phyloP scores from a whole-genome alignment of 169 alveolate genomes.

The Cyclospora cayetanensis region DNA sequence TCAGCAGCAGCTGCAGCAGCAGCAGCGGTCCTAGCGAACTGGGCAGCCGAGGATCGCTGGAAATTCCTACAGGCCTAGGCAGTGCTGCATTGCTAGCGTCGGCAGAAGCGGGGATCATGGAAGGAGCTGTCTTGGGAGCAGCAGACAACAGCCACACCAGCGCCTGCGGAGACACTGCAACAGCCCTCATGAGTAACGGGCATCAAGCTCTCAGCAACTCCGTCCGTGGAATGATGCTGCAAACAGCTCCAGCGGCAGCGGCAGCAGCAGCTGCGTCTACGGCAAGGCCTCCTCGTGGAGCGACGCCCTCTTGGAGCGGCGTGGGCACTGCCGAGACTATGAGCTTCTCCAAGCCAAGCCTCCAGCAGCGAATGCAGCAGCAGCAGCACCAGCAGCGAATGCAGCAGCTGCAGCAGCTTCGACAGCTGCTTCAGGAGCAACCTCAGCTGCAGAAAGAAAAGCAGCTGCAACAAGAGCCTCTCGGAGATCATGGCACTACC shows the following conservation, averaged over 20 bases:
- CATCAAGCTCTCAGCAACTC: neutral
- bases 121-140: conserved; percentile 14
- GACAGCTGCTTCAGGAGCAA: neutral
- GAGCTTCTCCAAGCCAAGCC: neutral
- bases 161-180: neutral
- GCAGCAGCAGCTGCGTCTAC: neutral
- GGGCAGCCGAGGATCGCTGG: conserved; percentile 16
- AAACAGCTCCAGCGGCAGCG: neutral
- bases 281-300: neutral
- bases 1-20: conserved; percentile 39
- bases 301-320: neutral
- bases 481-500: too few species aligned
- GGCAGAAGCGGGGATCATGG: neutral
- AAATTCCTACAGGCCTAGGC: neutral
- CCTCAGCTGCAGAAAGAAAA: too few species aligned
- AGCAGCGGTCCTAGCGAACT: conserved; percentile 1
- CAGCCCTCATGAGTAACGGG: neutral
- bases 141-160: conserved; percentile 13
- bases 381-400: neutral
- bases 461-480: too few species aligned
- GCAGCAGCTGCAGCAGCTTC: conserved; percentile 8
- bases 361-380: neutral
- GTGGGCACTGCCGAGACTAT: neutral
- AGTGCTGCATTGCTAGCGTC: neutral
- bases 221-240: neutral